Evolutionary conservation across 2,329 filamentous ascomycete species (phyloP).

Genomic region (Phaeosphaeria sp.): DNA sequence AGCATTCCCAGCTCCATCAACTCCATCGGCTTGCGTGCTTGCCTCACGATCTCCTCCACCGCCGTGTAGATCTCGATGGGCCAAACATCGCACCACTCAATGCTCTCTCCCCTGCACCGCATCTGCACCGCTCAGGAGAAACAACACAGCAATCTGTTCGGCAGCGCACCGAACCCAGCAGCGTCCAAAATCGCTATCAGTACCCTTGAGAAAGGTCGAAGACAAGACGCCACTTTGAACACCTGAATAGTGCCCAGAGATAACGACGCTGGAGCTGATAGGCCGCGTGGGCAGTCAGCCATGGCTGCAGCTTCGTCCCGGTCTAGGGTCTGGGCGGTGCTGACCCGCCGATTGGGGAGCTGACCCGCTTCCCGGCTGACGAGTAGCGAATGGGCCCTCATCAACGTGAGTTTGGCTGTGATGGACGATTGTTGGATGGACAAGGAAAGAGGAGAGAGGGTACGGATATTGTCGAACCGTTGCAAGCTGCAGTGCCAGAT

Average conservation of each 20-base stretch:
- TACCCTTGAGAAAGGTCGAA: slow-evolving; percentile 14
- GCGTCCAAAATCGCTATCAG: slow-evolving; percentile 15
- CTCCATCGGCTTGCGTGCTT: neutral
- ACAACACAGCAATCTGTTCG: neutral
- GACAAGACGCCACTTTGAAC: slow-evolving; percentile 1
- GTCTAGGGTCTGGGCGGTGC: slow-evolving; percentile 2
- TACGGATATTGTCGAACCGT: too few species aligned
- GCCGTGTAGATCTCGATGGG: too few species aligned
- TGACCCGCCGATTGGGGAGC: neutral
- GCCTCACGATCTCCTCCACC: neutral
- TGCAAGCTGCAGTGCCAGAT: neutral
- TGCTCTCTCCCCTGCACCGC: too few species aligned
- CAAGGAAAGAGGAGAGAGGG: neutral
- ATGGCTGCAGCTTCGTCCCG: slow-evolving; percentile 1
- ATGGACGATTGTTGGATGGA: neutral
- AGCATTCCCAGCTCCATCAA: neutral
- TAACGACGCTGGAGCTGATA: slow-evolving; percentile 25
- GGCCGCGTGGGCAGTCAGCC: slow-evolving; percentile 9
- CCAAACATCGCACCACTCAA: too few species aligned
- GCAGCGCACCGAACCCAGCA: neutral
- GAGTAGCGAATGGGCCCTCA: neutral
- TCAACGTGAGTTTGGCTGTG: neutral
- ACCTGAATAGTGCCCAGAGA: slow-evolving; percentile 11
- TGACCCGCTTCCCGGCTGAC: neutral
- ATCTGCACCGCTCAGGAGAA: neutral